Percentiles rank a stretch among this genome's conserved stretches.
Evolutionary conservation across 2,329 filamentous ascomycete species (phyloP).

Genomic region (Phyllosticta citribraziliensis): DNA sequence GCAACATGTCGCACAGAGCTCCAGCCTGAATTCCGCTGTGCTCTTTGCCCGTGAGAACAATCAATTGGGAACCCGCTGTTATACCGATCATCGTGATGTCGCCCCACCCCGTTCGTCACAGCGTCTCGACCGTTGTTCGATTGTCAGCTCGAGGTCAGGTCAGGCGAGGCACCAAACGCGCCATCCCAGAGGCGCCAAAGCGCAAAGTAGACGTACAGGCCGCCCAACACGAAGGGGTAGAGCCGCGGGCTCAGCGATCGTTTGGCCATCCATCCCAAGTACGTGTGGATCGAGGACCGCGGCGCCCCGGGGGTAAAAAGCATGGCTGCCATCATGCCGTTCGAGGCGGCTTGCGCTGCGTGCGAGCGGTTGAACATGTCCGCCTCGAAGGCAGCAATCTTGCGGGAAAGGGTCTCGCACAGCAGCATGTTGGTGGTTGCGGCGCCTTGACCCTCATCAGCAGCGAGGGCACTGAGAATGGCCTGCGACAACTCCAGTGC

Average conservation of each 20-base stretch:
- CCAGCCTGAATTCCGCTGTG: neutral
- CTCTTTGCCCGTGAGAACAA: neutral
- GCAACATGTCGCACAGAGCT: neutral
- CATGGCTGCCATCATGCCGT: slow-evolving; percentile 38
- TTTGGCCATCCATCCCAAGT: neutral
- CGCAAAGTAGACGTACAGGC: slow-evolving; percentile 15
- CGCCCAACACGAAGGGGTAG: slow-evolving; percentile 13
- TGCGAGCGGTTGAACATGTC: slow-evolving; percentile 28
- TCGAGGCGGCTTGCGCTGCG: slow-evolving; percentile 23
- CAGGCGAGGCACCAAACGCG: neutral
- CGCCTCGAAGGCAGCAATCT: slow-evolving; percentile 25
- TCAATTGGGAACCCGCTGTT: neutral
- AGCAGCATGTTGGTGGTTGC: slow-evolving; percentile 3
- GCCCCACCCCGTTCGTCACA: neutral
- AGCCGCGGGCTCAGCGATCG: slow-evolving; percentile 1
- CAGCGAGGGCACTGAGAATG: slow-evolving; percentile 19
- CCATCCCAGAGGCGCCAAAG: slow-evolving; percentile 14
- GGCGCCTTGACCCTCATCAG: slow-evolving; percentile 12
- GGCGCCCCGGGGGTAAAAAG: slow-evolving; percentile 41
- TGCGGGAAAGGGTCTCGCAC: neutral
- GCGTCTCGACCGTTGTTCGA: neutral
- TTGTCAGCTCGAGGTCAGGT: neutral
- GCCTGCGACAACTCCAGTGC: slow-evolving; percentile 24
- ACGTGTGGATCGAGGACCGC: slow-evolving; percentile 33
- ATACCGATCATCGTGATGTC: neutral